These are phyloP conservation scores for Phytophthora pinifolia DNA, from an alignment of 352 stramenopile genomes.

Conservation along the genomic window DNA sequence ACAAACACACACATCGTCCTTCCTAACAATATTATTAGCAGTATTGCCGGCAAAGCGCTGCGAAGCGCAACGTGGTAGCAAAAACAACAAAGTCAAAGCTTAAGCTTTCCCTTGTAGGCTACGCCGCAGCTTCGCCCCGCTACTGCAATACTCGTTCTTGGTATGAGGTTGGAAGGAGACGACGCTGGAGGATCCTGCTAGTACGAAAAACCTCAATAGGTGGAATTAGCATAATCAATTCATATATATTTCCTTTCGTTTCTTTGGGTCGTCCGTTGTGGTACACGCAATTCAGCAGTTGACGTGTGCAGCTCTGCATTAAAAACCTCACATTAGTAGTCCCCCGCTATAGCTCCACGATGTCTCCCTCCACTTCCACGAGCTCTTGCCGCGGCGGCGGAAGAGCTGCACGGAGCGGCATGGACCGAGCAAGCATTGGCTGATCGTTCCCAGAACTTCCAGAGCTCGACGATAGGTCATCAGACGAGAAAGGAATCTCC, in stretches of 20 bases:
- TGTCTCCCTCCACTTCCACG: constrained; percentile 58
- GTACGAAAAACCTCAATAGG: too few relatives aligned
- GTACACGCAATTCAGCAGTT: too few relatives aligned
- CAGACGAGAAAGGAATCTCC: constrained; percentile 10
- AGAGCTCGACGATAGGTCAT: constrained; percentile 17
- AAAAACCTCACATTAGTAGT: constrained; percentile 20
- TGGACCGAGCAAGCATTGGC: constrained; percentile 31
- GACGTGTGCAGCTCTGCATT: background rate
- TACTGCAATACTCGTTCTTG: constrained; percentile 36
- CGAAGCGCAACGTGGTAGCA: constrained; percentile 35
- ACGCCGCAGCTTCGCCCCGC: constrained; percentile 29
- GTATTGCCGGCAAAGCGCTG: constrained; percentile 37
- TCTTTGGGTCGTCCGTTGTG: too few relatives aligned
- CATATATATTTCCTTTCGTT: constrained; percentile 25
- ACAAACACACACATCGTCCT: constrained; percentile 17
- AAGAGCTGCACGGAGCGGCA: constrained; percentile 38
- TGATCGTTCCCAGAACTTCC: constrained; percentile 22
- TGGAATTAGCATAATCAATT: constrained; percentile 26
- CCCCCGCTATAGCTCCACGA: constrained; percentile 48
- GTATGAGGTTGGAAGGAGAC: constrained; percentile 31
- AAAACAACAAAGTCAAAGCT: constrained; percentile 30
- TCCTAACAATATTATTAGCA: constrained; percentile 46
- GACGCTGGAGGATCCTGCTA: constrained; percentile 3
- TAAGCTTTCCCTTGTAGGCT: constrained; percentile 34
- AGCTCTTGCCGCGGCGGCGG: constrained; percentile 43